Percentiles rank a stretch among this genome's conserved stretches.
Conservation (phyloP, 2,329 filamentous ascomycete genomes). For the Aspergillus amoenus region DNA sequence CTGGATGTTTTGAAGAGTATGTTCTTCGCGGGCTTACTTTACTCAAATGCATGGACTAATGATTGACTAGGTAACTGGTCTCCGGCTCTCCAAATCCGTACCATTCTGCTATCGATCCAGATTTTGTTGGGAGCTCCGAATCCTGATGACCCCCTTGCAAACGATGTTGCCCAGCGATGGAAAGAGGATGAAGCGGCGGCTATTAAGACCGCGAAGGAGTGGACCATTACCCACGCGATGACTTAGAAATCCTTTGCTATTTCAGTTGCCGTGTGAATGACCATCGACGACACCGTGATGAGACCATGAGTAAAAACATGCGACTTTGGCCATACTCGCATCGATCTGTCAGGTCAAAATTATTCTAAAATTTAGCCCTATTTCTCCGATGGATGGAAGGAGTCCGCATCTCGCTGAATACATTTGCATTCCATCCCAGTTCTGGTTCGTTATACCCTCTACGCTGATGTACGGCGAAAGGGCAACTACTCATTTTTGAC, state of each 20-base stretch:
- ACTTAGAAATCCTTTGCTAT: conserved; percentile 34
- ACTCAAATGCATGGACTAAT: conserved; percentile 16
- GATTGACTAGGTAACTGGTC: conserved; percentile 84
- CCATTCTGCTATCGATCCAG: conserved; percentile 97
- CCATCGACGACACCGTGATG: conserved; percentile 25
- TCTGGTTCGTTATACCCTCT: conserved; percentile 13
- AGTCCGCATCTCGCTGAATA: conserved; percentile 4
- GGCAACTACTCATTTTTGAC: neutral
- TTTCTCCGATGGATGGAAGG: conserved; percentile 7
- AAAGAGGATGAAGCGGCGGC: conserved; percentile 93
- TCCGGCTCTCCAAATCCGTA: conserved; percentile 93
- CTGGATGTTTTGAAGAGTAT: conserved; percentile 94
- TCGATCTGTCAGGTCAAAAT: conserved; percentile 16
- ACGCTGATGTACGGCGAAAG: conserved; percentile 1
- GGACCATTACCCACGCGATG: conserved; percentile 81
- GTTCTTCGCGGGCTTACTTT: conserved; percentile 25
- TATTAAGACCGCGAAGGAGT: conserved; percentile 87
- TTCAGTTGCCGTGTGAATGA: conserved; percentile 14
- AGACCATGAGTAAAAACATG: conserved; percentile 32
- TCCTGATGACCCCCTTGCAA: conserved; percentile 95
- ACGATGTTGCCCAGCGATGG: conserved; percentile 97
- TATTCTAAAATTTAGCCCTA: conserved; percentile 3
- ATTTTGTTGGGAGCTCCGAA: conserved; percentile 94
- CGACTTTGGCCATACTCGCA: conserved; percentile 17
- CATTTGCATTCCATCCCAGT: conserved; percentile 8